Base-by-base conservation (phyloP, 495 filamentous ascomycete species). In the Aspergillus biplanus region DNA sequence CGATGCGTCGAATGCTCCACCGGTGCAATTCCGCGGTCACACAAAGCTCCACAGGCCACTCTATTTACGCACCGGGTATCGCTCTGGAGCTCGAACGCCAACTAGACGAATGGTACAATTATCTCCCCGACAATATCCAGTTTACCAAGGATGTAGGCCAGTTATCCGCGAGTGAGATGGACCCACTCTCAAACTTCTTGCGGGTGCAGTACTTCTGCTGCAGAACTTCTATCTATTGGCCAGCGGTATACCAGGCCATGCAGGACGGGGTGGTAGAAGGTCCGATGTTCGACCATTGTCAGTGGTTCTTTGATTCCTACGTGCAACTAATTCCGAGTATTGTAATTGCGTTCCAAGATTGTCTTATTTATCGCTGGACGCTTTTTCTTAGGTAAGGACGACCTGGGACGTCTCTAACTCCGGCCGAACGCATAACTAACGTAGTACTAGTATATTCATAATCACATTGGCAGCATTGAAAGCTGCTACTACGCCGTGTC, bases 1-100 rank as follows among this genome's bases (percentile, higher is more conserved):
- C 59, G 13, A 62, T 62, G 59, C 34, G 59, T 0, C 59, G 59
- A 12, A 62, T 62, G 59, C 50, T 62, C 0, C 59, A 62, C 33
- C 59, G 59, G 15, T 62, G 59, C 27, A 62, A 62, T 35, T 44
- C 34, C 21, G 59, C 59, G 7, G 50, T 62, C 16, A 50, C 50
- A 32, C 6, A 15, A 13, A 53, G 44, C 15, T n/a, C 48, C 8
- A 39, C 33, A 1, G 59, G 49, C 18, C 5, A 31, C 0, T 31
- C 18, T 16, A 13, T 44, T 15, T 62, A 62, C n/a, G 59, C 59
- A 12, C 59, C 59, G 9, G 8, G 52, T 48, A 62, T 62, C 37
- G 59, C 59, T 6, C 50, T 39, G 11, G 59, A 62, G 37, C 50
- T 62, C 8, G 59, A 56, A 47, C 31, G 37, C 2, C 59, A 62